Evolutionary conservation across 257 asterid species (phyloP).

Genomic region (Solanum rostratum): DNA sequence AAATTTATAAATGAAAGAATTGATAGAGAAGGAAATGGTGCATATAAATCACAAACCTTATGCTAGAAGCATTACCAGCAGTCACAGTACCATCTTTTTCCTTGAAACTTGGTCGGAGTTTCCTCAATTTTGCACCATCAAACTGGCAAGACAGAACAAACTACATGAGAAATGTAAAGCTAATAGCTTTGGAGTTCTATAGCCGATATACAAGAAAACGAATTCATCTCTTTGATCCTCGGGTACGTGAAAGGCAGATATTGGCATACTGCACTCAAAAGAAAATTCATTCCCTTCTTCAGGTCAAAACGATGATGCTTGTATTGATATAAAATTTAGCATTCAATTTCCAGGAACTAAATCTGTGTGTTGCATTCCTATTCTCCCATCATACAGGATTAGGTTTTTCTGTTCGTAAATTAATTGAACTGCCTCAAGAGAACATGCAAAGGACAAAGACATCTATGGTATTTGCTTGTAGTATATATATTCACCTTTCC

Average conservation of each 20-base stretch:
- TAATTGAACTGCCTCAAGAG: not conserved
- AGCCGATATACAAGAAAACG: not conserved
- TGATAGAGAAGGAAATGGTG: not conserved
- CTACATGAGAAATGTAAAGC: not conserved
- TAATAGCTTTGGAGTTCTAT: not conserved
- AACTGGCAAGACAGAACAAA: slow-evolving; percentile 37
- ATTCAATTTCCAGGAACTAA: not conserved
- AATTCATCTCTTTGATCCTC: not conserved
- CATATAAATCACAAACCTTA: slow-evolving; percentile 42
- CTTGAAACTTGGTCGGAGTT: slow-evolving; percentile 96
- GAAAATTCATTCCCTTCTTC: not conserved
- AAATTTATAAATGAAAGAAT: not conserved
- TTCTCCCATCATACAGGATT: not conserved
- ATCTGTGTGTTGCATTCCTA: not conserved
- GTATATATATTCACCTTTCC: slow-evolving; percentile 61
- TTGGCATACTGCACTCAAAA: not conserved
- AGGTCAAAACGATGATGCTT: not conserved
- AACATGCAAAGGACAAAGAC: not conserved
- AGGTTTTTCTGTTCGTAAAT: not conserved
- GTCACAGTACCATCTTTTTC: slow-evolving; percentile 92
- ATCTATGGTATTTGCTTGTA: not conserved
- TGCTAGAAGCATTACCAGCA: slow-evolving; percentile 97
- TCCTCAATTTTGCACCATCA: slow-evolving; percentile 89
- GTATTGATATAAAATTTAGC: not conserved
- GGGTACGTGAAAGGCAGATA: not conserved